A percentile compares a stretch with the other conserved stretches of the same genome.
Conservation (phyloP, 2,329 filamentous ascomycete genomes). For the Kalmusia sp. region DNA sequence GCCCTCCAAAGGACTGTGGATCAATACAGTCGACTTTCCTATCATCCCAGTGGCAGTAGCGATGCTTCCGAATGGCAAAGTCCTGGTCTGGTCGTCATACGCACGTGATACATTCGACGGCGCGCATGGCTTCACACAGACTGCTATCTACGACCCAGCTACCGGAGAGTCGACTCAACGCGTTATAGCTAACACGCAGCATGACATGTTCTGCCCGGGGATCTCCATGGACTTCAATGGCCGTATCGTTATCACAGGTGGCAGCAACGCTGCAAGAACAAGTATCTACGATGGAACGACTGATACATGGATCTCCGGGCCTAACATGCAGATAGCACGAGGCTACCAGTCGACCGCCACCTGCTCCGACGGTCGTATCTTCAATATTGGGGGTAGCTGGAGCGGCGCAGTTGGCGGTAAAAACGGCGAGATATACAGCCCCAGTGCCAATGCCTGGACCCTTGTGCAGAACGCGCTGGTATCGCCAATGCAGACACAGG, state of each 20-base stretch:
- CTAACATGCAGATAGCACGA: slow-evolving; percentile 62
- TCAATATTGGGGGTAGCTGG: slow-evolving; percentile 66
- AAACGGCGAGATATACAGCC: slow-evolving; percentile 60
- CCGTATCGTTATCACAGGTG: slow-evolving; percentile 61
- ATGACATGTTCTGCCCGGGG: slow-evolving; percentile 66
- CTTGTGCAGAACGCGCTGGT: slow-evolving; percentile 53
- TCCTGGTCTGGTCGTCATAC: slow-evolving; percentile 32
- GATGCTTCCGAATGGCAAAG: slow-evolving; percentile 31
- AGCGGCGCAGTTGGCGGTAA: slow-evolving; percentile 57
- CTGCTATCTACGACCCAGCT: slow-evolving; percentile 3
- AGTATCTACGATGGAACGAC: slow-evolving; percentile 50
- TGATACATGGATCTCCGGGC: slow-evolving; percentile 57
- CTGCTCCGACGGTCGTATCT: slow-evolving; percentile 61
- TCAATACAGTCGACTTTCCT: slow-evolving; percentile 36
- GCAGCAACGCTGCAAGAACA: slow-evolving; percentile 56
- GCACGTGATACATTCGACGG: slow-evolving; percentile 27
- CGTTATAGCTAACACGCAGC: slow-evolving; percentile 51
- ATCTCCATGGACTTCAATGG: slow-evolving; percentile 58
- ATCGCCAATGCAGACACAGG: slow-evolving; percentile 59
- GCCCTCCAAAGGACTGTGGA: slow-evolving; percentile 31
- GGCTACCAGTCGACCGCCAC: slow-evolving; percentile 64
- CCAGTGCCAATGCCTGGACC: slow-evolving; percentile 56
- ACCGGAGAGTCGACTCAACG: slow-evolving; percentile 8
- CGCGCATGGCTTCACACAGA: slow-evolving; percentile 8
- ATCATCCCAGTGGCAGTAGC: slow-evolving; percentile 33